phyloP scores from a whole-genome alignment of 768 basidiomycete species.

The Auriculariales sp. region DNA sequence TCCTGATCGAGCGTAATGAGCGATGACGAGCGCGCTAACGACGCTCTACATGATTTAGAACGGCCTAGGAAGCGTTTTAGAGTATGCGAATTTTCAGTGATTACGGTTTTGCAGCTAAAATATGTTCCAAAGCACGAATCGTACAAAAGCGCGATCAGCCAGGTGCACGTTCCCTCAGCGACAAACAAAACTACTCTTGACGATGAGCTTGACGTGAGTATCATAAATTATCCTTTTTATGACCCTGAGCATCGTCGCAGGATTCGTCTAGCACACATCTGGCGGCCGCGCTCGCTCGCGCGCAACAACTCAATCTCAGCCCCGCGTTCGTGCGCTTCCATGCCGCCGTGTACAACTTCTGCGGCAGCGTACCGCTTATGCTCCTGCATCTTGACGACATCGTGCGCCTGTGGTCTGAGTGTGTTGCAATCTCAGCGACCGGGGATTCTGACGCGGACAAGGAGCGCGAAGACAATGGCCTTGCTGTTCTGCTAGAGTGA shows the following conservation, averaged over 20 bases:
- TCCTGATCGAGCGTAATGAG: too few species aligned
- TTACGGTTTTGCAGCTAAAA: neutral
- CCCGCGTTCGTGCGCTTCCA: conserved; percentile 62
- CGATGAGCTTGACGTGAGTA: conserved; percentile 38
- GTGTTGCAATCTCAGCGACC: conserved; percentile 36
- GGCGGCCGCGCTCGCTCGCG: conserved; percentile 54
- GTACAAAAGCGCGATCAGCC: conserved; percentile 47
- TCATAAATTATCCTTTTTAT: conserved; percentile 19
- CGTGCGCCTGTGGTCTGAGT: conserved; percentile 45
- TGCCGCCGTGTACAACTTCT: conserved; percentile 39
- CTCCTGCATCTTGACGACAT: conserved; percentile 69
- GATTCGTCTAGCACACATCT: too few species aligned
- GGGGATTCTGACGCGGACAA: too few species aligned
- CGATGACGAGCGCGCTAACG: too few species aligned
- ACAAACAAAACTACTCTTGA: conserved; percentile 38
- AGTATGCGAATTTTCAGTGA: neutral
- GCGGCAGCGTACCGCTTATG: conserved; percentile 65
- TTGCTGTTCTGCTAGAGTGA: conserved; percentile 65
- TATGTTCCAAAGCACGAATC: conserved; percentile 60
- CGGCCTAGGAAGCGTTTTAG: neutral
- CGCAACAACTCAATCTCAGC: conserved; percentile 69
- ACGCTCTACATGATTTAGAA: too few species aligned
- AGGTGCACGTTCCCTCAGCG: conserved; percentile 58
- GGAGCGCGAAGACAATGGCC: conserved; percentile 46
- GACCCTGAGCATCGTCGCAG: too few species aligned